Base-by-base conservation (phyloP, 371 early-diverging fungal species). In the Syncephalastrum contaminatum region DNA sequence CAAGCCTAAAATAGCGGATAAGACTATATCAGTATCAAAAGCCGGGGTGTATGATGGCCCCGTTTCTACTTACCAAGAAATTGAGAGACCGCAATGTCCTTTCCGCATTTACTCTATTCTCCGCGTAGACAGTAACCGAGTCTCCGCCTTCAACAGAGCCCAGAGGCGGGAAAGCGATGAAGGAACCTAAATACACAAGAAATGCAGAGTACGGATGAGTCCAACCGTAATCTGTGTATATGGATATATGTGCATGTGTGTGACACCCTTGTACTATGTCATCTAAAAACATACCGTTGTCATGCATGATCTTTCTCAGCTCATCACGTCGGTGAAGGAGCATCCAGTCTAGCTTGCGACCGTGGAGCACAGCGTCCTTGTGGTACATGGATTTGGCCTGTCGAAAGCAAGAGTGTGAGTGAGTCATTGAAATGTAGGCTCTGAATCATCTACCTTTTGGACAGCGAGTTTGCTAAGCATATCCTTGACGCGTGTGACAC, bases 331-430 rank as follows among this genome's bases (percentile, higher is more conserved):
- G 71, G 54, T 83, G 77, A 22, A 83, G 63, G 24, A 88, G 55
- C 72, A 91, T 77, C 91, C 91, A 92, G 59, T 92, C 92, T 52
- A 92, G 56, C 63, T 90, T 90, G 18, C 87, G 75, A 18, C 87
- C 70, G 56, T 70, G 60, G 42, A 75, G 62, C 4, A 59, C 41
- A 20, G 68, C 58, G 15, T 69, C 69, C 54, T 77, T 77, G 56
- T 69, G 70, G 57, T 77, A 72, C 77, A 77, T 77, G 7, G 77
- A 76, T 54, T 76, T 73, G 15, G 65, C 64, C 77, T 76, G 55
- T 16, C 48, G 42, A 50, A 6, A 56, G 46, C 16, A 25, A 22
- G 41, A 44, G 24, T 52, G 20, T 13, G 47, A 47, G 18, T 13
- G 19, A 44, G 19, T 15, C 16, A 19, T 44, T 44, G 20, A 8